Percentiles rank a stretch among this genome's conserved stretches.
These are phyloP conservation scores for Nemania abortiva DNA, from an alignment of 2,329 filamentous ascomycete species.

Conservation along the genomic window DNA sequence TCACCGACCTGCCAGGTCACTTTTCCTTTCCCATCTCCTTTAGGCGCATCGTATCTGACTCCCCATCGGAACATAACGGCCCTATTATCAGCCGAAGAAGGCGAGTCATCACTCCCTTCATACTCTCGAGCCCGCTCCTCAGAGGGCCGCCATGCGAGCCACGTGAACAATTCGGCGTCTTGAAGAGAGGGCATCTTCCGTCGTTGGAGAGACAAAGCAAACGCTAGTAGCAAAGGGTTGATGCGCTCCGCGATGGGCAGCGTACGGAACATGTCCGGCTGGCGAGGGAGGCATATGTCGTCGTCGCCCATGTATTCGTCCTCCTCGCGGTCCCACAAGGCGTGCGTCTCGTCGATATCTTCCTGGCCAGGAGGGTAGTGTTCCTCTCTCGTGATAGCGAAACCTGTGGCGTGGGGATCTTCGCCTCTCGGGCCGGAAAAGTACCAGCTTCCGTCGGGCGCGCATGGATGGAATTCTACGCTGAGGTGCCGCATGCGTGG, in stretches of 20 bases:
- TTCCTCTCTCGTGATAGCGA: conserved; percentile 40
- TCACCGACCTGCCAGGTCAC: background rate
- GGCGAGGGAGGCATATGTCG: background rate
- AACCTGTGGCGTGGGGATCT: conserved; percentile 38
- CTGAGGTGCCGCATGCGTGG: conserved; percentile 28
- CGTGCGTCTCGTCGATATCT: background rate
- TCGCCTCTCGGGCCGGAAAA: conserved; percentile 41
- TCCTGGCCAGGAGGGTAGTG: background rate
- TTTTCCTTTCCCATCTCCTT: background rate
- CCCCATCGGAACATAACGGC: background rate
- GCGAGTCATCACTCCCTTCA: background rate
- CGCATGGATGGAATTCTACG: conserved; percentile 42
- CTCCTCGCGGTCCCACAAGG: background rate
- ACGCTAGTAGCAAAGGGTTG: background rate
- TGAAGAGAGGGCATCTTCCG: background rate
- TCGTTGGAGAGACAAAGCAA: background rate
- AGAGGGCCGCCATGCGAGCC: background rate
- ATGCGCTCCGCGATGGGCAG: background rate
- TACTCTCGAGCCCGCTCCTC: background rate
- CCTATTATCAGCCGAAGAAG: background rate
- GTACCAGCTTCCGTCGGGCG: conserved; percentile 43
- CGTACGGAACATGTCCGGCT: background rate
- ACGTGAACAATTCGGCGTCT: background rate
- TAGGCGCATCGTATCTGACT: background rate
- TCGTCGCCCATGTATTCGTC: background rate